Conservation (phyloP, 1,139 yeast genomes). For the Diutina catenulata region DNA sequence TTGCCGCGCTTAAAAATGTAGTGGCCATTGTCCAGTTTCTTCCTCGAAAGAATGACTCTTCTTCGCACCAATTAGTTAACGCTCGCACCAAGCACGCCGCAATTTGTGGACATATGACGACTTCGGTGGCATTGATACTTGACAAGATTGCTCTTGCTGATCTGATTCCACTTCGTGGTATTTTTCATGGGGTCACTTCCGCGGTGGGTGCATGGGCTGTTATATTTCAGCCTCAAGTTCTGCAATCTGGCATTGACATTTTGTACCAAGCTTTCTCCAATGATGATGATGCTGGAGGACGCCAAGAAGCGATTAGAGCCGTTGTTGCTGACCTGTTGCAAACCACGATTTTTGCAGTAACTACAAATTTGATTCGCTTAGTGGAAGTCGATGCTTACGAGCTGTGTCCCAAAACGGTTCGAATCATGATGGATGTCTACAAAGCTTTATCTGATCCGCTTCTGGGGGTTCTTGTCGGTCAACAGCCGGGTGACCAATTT, state of each 20-base stretch:
- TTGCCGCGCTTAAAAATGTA: conserved; percentile 27
- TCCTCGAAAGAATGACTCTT: background rate
- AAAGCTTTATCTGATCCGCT: conserved; percentile 57
- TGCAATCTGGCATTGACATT: conserved; percentile 61
- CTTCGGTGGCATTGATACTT: conserved; percentile 16
- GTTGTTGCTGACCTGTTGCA: conserved; percentile 34
- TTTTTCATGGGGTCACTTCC: background rate
- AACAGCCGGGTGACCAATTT: conserved; percentile 3
- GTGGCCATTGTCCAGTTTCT: conserved; percentile 23
- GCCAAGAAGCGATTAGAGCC: conserved; percentile 58
- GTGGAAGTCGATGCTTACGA: conserved; percentile 44
- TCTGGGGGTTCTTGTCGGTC: conserved; percentile 29
- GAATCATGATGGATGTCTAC: conserved; percentile 64
- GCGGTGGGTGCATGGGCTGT: conserved; percentile 55
- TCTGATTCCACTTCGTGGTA: conserved; percentile 20
- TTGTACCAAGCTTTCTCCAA: conserved; percentile 50
- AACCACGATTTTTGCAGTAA: conserved; percentile 36
- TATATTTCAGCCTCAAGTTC: conserved; percentile 46
- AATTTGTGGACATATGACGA: conserved; percentile 16
- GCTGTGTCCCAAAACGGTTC: conserved; percentile 65
- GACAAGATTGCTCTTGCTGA: conserved; percentile 31
- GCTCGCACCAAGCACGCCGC: conserved; percentile 22
- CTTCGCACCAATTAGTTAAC: conserved; percentile 13
- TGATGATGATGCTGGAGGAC: conserved; percentile 41
- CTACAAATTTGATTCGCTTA: conserved; percentile 32